Conservation (phyloP, 2,329 filamentous ascomycete genomes). For the Neofusicoccum parvum region DNA sequence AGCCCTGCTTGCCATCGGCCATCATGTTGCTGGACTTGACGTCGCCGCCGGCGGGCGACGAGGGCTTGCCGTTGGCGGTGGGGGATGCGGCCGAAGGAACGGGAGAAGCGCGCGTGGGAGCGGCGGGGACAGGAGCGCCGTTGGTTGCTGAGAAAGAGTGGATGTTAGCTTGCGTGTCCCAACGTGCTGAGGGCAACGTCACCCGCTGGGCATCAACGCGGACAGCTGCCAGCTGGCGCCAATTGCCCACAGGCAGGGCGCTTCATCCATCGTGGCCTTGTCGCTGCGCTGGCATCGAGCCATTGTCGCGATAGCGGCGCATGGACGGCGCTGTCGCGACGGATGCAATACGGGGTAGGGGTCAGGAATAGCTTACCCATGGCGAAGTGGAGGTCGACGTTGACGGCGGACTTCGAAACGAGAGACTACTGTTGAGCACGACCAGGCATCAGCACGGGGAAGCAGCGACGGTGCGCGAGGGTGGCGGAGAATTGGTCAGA, state of each 20-base stretch:
- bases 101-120: constrained; percentile 47
- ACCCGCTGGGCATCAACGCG: constrained; percentile 13
- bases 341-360: constrained; percentile 8
- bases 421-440: constrained; percentile 34
- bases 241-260: neutral
- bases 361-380: constrained; percentile 38
- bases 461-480: constrained; percentile 22
- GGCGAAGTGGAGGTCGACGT: constrained; percentile 34
- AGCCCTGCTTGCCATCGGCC: constrained; percentile 49
- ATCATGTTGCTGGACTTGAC: constrained; percentile 62
- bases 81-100: constrained; percentile 43
- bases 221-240: constrained; percentile 4
- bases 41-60: constrained; percentile 48
- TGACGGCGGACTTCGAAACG: constrained; percentile 34
- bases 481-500: constrained; percentile 19
- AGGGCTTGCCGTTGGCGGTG: constrained; percentile 53
- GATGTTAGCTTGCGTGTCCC: constrained; percentile 20
- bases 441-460: constrained; percentile 28
- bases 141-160: constrained; percentile 45
- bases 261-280: neutral
- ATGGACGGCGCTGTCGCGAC: neutral
- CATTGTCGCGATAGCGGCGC: constrained; percentile 1
- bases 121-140: constrained; percentile 45
- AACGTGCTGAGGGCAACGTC: neutral
- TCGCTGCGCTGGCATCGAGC: neutral